These are phyloP conservation scores for Pseudopyricularia javanii DNA, from an alignment of 2,329 filamentous ascomycete species.

Conservation along the genomic window DNA sequence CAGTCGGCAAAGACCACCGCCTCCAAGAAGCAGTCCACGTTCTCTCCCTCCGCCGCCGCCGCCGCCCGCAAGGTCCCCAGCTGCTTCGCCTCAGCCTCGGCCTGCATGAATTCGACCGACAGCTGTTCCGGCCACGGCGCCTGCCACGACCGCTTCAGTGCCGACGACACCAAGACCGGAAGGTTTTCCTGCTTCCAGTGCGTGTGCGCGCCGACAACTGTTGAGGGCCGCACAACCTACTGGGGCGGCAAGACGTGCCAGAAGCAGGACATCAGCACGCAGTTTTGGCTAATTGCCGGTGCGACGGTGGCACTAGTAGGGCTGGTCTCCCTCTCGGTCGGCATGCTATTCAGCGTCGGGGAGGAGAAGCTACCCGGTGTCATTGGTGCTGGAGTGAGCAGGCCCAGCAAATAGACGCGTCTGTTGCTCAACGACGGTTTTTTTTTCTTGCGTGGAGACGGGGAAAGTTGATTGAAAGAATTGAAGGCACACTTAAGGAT, in stretches of 20 bases:
- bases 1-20: slow-evolving; percentile 6
- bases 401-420: slow-evolving; percentile 38
- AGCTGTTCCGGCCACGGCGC: slow-evolving; percentile 73
- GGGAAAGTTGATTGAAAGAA: background rate
- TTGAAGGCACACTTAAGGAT: background rate
- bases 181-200: slow-evolving; percentile 61
- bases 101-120: slow-evolving; percentile 58
- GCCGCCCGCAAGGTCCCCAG: slow-evolving; percentile 40
- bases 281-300: slow-evolving; percentile 76
- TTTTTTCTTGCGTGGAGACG: background rate
- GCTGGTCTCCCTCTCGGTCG: slow-evolving; percentile 58
- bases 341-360: slow-evolving; percentile 72
- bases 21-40: slow-evolving; percentile 9
- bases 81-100: slow-evolving; percentile 61
- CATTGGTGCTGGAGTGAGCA: slow-evolving; percentile 85
- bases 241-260: slow-evolving; percentile 84
- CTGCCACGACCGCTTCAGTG: slow-evolving; percentile 57
- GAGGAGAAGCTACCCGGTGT: slow-evolving; percentile 83
- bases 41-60: slow-evolving; percentile 17
- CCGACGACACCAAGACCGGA: slow-evolving; percentile 22
- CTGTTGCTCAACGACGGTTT: background rate
- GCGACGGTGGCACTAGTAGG: slow-evolving; percentile 61
- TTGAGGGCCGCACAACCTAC: slow-evolving; percentile 28
- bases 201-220: slow-evolving; percentile 51
- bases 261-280: slow-evolving; percentile 79